Evolutionary conservation across 371 early-diverging fungal genomes (phyloP).

Genomic region (Mucor irregularis): DNA sequence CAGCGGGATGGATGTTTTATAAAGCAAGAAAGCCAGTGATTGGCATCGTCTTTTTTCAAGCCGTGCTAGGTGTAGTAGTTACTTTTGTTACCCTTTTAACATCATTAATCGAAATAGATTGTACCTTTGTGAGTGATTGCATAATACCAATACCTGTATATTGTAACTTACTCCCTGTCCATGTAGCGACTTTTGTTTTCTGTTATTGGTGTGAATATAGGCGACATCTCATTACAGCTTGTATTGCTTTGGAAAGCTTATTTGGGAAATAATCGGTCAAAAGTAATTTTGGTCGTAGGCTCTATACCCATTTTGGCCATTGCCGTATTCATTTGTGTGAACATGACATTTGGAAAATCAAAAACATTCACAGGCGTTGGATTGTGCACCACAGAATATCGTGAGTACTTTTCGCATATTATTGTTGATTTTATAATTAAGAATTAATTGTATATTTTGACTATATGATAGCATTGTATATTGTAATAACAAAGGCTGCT

Average conservation of each 20-base stretch:
- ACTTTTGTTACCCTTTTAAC: slow-evolving; percentile 41
- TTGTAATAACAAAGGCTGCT: slow-evolving; percentile 36
- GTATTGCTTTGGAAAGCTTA: slow-evolving; percentile 51
- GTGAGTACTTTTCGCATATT: slow-evolving; percentile 28
- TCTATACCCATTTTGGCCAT: slow-evolving; percentile 31
- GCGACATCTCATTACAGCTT: slow-evolving; percentile 37
- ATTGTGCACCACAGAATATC: slow-evolving; percentile 36
- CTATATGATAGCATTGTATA: slow-evolving; percentile 25
- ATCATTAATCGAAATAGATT: slow-evolving; percentile 28
- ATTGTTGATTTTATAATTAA: not conserved
- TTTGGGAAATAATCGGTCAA: slow-evolving; percentile 43
- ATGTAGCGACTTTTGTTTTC: slow-evolving; percentile 41
- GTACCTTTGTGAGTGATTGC: slow-evolving; percentile 37
- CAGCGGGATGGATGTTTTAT: slow-evolving; percentile 33
- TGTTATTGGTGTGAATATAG: slow-evolving; percentile 43
- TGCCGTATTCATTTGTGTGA: slow-evolving; percentile 33
- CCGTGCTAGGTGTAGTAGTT: slow-evolving; percentile 32
- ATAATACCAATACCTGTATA: not conserved
- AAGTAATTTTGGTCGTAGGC: slow-evolving; percentile 30
- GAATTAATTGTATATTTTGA: too few relatives aligned
- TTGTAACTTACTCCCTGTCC: not conserved
- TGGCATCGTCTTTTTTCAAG: slow-evolving; percentile 35
- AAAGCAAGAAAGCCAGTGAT: slow-evolving; percentile 39
- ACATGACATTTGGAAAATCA: slow-evolving; percentile 39
- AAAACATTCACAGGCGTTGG: slow-evolving; percentile 8